A percentile compares a stretch with the other conserved stretches of the same genome.
phyloP scores from a whole-genome alignment of 768 basidiomycete genomes.

The Xanthoconium purpureum region DNA sequence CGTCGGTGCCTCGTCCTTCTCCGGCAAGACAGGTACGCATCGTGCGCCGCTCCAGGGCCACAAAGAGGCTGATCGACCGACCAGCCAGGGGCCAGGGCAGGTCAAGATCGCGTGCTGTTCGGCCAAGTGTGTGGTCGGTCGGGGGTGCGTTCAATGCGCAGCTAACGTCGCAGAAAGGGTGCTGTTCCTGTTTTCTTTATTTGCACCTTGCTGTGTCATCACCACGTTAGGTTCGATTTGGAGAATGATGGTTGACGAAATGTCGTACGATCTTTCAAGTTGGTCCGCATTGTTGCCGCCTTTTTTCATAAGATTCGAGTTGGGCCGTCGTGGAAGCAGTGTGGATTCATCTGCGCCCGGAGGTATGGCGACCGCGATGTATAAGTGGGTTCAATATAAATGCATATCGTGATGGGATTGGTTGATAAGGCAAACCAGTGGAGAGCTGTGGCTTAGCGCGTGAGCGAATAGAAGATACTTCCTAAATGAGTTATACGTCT shows the following conservation, averaged over 20 bases:
- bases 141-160: constrained; percentile 14
- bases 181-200: neutral
- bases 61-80: neutral
- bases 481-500: neutral
- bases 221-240: constrained; percentile 1
- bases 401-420: neutral
- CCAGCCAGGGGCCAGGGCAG: neutral
- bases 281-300: constrained; percentile 9
- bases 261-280: neutral
- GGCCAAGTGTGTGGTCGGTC: constrained; percentile 2
- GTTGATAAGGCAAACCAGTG: neutral
- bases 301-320: constrained; percentile 24
- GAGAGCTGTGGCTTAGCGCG: neutral
- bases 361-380: constrained; percentile 25
- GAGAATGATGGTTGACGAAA: constrained; percentile 3
- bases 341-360: constrained; percentile 32
- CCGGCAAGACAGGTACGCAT: neutral
- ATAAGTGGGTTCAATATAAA: constrained; percentile 7
- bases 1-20: constrained; percentile 6
- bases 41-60: neutral
- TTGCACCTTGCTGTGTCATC: neutral
- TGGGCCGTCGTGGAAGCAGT: constrained; percentile 23
- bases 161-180: constrained; percentile 4
- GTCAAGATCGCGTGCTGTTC: constrained; percentile 12
- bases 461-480: neutral